Conservation (phyloP, 2,329 filamentous ascomycete species). For the Sporothrix pseudoabietina region DNA sequence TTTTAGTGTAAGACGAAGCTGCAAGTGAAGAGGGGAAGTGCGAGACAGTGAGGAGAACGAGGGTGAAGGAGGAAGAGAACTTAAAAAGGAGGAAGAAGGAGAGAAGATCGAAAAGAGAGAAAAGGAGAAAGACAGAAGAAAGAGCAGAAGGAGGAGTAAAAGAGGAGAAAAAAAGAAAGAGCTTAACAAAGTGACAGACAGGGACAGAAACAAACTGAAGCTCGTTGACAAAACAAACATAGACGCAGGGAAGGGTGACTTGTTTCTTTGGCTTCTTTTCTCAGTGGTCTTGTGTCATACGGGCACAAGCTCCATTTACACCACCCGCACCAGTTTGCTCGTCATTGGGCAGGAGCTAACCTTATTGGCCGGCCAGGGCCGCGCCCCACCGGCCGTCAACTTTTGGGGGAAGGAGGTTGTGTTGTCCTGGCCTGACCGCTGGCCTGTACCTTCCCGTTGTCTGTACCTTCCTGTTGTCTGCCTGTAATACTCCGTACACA, state of each 20-base stretch:
- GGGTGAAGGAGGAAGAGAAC: too few relatives aligned
- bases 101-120: not conserved
- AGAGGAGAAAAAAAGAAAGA: not conserved
- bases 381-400: not conserved
- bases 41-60: not conserved
- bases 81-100: not conserved
- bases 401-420: too few relatives aligned
- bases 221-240: not conserved
- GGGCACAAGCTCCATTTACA: conserved; percentile 19
- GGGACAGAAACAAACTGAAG: not conserved
- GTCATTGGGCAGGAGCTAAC: conserved; percentile 22
- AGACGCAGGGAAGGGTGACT: not conserved
- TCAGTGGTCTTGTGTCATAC: not conserved
- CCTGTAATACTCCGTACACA: not conserved
- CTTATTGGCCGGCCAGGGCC: not conserved
- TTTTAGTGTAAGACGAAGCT: not conserved
- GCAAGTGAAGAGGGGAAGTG: not conserved
- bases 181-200: not conserved
- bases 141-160: not conserved
- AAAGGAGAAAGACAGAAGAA: not conserved
- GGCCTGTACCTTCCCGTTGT: not conserved
- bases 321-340: conserved; percentile 24
- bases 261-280: not conserved
- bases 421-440: conserved; percentile 3
- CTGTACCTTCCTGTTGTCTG: not conserved